Conservation (phyloP, 2,329 filamentous ascomycete genomes). For the Elsinoe arachidis region DNA sequence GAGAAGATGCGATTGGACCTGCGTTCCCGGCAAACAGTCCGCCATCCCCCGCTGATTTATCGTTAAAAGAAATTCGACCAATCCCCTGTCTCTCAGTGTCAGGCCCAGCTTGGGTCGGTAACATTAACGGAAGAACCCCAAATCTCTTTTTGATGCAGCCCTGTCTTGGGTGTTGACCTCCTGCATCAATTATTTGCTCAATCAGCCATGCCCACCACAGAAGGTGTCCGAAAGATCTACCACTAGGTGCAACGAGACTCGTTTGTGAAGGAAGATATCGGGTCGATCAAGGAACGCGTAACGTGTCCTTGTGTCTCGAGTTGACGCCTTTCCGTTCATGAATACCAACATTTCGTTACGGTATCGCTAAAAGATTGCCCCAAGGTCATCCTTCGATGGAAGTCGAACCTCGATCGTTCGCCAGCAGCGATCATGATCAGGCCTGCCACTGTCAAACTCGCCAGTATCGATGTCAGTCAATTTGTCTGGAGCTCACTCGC, state of each 20-base stretch:
- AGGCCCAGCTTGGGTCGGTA: background rate
- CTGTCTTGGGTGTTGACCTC: background rate
- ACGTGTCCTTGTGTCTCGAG: too few relatives aligned
- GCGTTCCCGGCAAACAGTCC: background rate
- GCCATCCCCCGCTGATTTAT: background rate
- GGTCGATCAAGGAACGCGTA: background rate
- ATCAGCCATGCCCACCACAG: background rate
- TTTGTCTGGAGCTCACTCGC: too few relatives aligned
- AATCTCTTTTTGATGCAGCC: background rate
- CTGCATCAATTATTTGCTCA: background rate
- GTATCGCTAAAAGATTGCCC: too few relatives aligned
- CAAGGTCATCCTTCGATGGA: too few relatives aligned
- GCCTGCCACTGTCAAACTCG: too few relatives aligned
- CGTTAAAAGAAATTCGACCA: background rate
- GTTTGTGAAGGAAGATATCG: background rate
- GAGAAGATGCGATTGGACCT: background rate
- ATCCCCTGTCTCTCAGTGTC: background rate
- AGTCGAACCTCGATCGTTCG: too few relatives aligned
- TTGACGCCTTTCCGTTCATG: too few relatives aligned
- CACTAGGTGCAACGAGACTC: background rate
- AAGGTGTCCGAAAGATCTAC: background rate
- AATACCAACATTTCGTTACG: too few relatives aligned
- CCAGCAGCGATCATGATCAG: too few relatives aligned
- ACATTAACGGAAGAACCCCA: background rate
- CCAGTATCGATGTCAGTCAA: too few relatives aligned